Base-by-base conservation (phyloP, 108 stramenopile species). In the Pseudonitzschia multiseries region DNA sequence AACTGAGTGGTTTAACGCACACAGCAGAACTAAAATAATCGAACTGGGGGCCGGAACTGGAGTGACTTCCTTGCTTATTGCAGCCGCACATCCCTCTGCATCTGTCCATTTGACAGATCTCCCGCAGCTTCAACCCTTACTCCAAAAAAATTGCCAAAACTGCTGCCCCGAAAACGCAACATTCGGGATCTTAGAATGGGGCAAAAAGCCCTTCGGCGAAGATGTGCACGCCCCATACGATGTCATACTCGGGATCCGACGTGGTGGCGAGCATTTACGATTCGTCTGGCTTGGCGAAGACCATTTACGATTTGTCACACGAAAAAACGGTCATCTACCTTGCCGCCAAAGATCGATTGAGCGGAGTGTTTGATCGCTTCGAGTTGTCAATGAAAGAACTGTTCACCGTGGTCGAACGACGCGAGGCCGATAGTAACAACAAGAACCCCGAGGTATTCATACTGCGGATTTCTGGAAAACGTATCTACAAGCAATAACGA, bases 1-100 rank as follows among this genome's bases (percentile, higher is more conserved):
- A 57, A 46, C 69, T 20, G 75, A 77, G 26, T 86, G 85, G 81
- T 33, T 31, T 59, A 2, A 4, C 21, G 22, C 17, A 4, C 24
- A 52, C 54, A 24, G 72, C 48, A 43, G 29, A 57, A 28, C 60
- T 40, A 24, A 51, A 9, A 69, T 94, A 1, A 50, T 91, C 27
- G 93, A 94, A 72, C 75, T 94, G n/a, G 93, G 93, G n/a, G 76
- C 87, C 24, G 93, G 93, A 5, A 92, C 90, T 1, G 93, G 93
- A 15, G 73, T 92, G 4, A 79, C 83, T 40, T 89, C 90, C 26
- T 40, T 91, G 17, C 81, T 91, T 80, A 52, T 91, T 29, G 90
- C 87, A 21, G 69, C 81, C 28, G 74, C 78, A 20, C 26, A 78
- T 56, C 64, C 83, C 12, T 52, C 69, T 18, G 69, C 76, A 43